Percentiles rank a stretch among this genome's conserved stretches.
Conservation (phyloP, 2,329 filamentous ascomycete species). For the Fusarium oxysporum region DNA sequence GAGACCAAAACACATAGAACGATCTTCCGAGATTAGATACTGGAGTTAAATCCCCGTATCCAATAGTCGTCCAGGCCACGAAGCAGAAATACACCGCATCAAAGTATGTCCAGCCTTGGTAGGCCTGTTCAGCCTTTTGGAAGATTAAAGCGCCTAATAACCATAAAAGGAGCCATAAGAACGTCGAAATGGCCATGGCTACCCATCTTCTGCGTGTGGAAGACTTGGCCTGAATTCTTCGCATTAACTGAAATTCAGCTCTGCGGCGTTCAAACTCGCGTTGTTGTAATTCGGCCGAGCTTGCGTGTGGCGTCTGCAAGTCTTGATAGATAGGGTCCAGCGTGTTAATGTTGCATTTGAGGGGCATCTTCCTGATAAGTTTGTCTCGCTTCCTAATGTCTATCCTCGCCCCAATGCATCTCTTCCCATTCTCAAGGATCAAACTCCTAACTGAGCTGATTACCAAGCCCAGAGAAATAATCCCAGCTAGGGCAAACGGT, state of each 20-base stretch:
- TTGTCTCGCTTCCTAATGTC: not conserved
- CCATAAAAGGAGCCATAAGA: slow-evolving; percentile 1
- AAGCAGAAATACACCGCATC: slow-evolving; percentile 11
- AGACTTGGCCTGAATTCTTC: not conserved
- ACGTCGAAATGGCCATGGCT: not conserved
- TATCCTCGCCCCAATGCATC: not conserved
- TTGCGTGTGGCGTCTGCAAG: not conserved
- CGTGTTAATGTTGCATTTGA: not conserved
- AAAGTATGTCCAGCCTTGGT: slow-evolving; percentile 6
- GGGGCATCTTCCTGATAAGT: not conserved
- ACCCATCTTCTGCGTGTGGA: not conserved
- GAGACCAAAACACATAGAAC: slow-evolving; percentile 9
- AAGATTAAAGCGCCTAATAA: not conserved
- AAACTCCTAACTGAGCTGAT: not conserved
- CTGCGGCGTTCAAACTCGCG: not conserved
- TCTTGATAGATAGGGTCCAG: not conserved
- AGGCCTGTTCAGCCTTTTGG: not conserved
- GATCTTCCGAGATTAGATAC: not conserved
- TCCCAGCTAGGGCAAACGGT: not conserved
- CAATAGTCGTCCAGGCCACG: slow-evolving; percentile 3
- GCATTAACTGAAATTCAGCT: not conserved
- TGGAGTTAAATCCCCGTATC: not conserved
- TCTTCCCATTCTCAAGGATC: not conserved
- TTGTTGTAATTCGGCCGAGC: not conserved
- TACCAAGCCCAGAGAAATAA: not conserved